A percentile compares a stretch with the other conserved stretches of the same genome.
phyloP scores from a whole-genome alignment of 768 basidiomycete species.

The Lentinula guzmanii region DNA sequence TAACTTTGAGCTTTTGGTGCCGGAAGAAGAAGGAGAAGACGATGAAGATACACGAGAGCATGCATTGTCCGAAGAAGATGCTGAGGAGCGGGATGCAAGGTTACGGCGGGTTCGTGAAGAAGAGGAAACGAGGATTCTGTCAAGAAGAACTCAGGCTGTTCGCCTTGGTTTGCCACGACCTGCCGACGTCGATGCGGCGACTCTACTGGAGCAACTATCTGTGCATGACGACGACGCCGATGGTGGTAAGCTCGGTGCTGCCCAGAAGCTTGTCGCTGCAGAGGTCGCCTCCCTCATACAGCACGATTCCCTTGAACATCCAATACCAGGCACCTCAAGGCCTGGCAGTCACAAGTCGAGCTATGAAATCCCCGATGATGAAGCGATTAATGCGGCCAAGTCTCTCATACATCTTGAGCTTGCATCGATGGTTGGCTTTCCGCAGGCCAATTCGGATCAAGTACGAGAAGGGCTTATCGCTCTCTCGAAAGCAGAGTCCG shows the following conservation, averaged over 20 bases:
- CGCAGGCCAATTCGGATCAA: slow-evolving; percentile 73
- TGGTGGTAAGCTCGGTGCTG: slow-evolving; percentile 33
- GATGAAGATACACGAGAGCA: slow-evolving; percentile 19
- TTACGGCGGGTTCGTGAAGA: slow-evolving; percentile 61
- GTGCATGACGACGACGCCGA: slow-evolving; percentile 40
- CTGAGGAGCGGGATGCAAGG: slow-evolving; percentile 83
- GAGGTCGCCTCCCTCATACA: slow-evolving; percentile 77
- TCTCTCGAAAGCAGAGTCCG: slow-evolving; percentile 53
- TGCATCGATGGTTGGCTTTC: slow-evolving; percentile 75
- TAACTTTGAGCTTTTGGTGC: slow-evolving; percentile 92
- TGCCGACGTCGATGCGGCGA: slow-evolving; percentile 67
- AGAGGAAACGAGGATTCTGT: slow-evolving; percentile 75
- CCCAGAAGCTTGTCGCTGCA: slow-evolving; percentile 60
- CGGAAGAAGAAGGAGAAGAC: slow-evolving; percentile 76
- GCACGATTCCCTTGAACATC: slow-evolving; percentile 85
- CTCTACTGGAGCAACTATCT: slow-evolving; percentile 55
- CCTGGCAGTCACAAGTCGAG: slow-evolving; percentile 66
- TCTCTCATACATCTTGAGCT: slow-evolving; percentile 74
- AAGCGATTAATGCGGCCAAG: slow-evolving; percentile 64
- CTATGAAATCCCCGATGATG: slow-evolving; percentile 76
- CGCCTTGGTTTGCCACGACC: slow-evolving; percentile 84
- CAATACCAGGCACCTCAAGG: slow-evolving; percentile 79
- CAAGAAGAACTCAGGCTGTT: slow-evolving; percentile 75
- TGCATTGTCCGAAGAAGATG: slow-evolving; percentile 70
- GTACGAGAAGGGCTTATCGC: slow-evolving; percentile 71